Percentiles rank a stretch among this genome's conserved stretches.
Evolutionary conservation across 345 rosid genomes (phyloP).

Genomic region (Citrus australasica): DNA sequence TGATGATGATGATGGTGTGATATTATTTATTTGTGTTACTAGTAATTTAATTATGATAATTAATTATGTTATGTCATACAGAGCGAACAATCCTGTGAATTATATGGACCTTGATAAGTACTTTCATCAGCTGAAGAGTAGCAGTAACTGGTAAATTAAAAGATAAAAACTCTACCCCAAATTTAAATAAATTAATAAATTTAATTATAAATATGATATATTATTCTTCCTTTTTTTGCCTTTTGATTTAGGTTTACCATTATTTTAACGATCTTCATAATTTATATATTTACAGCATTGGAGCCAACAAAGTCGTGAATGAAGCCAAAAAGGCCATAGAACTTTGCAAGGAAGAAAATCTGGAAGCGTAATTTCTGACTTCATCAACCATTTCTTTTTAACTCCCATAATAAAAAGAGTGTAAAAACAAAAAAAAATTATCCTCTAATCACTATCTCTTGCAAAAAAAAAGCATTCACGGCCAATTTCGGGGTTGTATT

Average conservation of each 20-base stretch:
- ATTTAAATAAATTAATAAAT: too few relatives aligned
- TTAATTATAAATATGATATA: too few relatives aligned
- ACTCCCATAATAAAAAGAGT: not conserved
- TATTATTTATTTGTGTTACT: too few relatives aligned
- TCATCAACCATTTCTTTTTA: not conserved
- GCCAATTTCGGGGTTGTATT: constrained; percentile 6
- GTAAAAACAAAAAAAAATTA: too few relatives aligned
- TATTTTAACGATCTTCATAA: not conserved
- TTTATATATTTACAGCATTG: constrained; percentile 16
- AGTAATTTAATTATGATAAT: not conserved
- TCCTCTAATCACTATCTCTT: not conserved
- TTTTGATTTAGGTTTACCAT: too few relatives aligned
- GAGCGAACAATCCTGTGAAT: constrained; percentile 16
- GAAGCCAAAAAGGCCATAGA: constrained; percentile 12
- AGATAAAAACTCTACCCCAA: too few relatives aligned
- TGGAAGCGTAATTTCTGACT: constrained; percentile 20
- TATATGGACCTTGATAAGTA: constrained; percentile 1
- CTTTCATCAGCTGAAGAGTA: constrained; percentile 24
- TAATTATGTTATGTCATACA: not conserved
- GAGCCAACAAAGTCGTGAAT: constrained; percentile 22
- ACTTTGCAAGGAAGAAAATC: not conserved
- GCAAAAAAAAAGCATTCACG: too few relatives aligned
- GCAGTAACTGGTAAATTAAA: constrained; percentile 19
- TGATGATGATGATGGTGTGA: too few relatives aligned
- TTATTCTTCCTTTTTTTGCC: not conserved